Base-by-base conservation (phyloP, 225 moss, liverwort and hornwort genomes). In the Marchantia polymorpha region DNA sequence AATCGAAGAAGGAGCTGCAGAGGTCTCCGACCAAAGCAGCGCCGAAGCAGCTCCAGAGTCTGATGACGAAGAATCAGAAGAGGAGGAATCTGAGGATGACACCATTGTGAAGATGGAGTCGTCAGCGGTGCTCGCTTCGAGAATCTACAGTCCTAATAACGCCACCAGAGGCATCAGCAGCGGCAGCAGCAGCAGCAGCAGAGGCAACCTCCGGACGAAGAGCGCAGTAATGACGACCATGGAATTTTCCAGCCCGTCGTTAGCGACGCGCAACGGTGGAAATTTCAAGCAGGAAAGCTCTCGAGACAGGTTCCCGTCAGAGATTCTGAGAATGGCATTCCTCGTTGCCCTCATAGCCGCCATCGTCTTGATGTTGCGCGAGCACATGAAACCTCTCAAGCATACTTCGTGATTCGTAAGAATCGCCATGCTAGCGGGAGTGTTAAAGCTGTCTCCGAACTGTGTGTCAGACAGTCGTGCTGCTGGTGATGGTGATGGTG, bases 331-430 rank as follows among this genome's bases (percentile, higher is more conserved):
- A 76, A 60, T 60, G 60, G 60, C 59, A 60, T 9, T 76, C 26
- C 60, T 76, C 31, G 48, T 76, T 39, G 76, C 60, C 59, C 12
- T 76, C 20, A 76, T 60, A 12, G 76, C 76, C n/a, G 60, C 60
- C 6, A 61, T 76, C 31, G 15, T 76, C 59, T 76, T 76, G 56
- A 31, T 58, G 58, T 17, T 76, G 16, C 59, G 76, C 61, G 76
- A 76, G 59, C 22, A 59, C 11, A 31, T 60, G 30, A 60, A 76
- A 54, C 76, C 76, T 76, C 61, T 76, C 39, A 76, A n/a, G 31
- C 39, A 60, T 39, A 22, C 59, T n/a, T 58, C 59, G 46, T 76
- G 76, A 75, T 22, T 31, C 39, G 22, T 39, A 46, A 58, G 30
- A 11, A 48, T 76, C 47, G 19, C 46, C 2, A 60, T 73, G 39